A percentile compares a stretch with the other conserved stretches of the same genome.
These are phyloP conservation scores for Starmerella ratchasimensis DNA, from an alignment of 805 yeast species.

Conservation along the genomic window DNA sequence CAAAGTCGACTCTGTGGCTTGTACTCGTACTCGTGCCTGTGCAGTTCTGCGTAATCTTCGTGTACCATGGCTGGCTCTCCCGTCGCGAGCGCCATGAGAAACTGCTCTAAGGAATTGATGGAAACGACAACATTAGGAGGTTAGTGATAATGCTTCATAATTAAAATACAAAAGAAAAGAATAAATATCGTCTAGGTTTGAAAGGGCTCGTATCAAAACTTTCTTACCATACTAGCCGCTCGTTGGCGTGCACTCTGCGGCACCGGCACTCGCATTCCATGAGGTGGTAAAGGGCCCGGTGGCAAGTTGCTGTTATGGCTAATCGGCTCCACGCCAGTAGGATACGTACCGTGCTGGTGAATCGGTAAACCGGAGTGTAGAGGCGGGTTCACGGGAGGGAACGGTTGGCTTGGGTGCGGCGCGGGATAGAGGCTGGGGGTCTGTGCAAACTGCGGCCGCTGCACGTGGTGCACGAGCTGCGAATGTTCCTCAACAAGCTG, in stretches of 20 bases:
- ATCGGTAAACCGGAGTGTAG: no score
- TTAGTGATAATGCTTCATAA: neutral
- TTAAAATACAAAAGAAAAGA: neutral
- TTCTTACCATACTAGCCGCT: slow-evolving; percentile 8
- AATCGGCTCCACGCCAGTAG: no score
- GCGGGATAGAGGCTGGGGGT: no score
- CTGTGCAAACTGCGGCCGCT: slow-evolving; percentile 2
- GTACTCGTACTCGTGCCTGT: slow-evolving; percentile 1
- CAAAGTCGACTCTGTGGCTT: neutral
- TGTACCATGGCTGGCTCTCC: slow-evolving; percentile 1
- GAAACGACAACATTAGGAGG: no score
- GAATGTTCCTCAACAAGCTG: slow-evolving; percentile 5
- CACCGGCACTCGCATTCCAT: slow-evolving; percentile 2
- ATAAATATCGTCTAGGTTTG: neutral
- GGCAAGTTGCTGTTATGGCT: no score
- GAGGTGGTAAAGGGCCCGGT: no score
- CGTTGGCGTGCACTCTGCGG: slow-evolving; percentile 9
- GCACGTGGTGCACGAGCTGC: slow-evolving; percentile 2
- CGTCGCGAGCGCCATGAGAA: slow-evolving; percentile 12
- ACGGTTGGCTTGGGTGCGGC: no score
- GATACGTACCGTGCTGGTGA: no score
- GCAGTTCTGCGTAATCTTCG: slow-evolving; percentile 8
- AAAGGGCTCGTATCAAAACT: neutral
- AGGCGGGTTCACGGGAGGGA: no score
- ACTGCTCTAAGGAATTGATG: slow-evolving; percentile 10